These are phyloP conservation scores for Sporothrix luriei DNA, from an alignment of 2,329 filamentous ascomycete genomes.

Conservation along the genomic window DNA sequence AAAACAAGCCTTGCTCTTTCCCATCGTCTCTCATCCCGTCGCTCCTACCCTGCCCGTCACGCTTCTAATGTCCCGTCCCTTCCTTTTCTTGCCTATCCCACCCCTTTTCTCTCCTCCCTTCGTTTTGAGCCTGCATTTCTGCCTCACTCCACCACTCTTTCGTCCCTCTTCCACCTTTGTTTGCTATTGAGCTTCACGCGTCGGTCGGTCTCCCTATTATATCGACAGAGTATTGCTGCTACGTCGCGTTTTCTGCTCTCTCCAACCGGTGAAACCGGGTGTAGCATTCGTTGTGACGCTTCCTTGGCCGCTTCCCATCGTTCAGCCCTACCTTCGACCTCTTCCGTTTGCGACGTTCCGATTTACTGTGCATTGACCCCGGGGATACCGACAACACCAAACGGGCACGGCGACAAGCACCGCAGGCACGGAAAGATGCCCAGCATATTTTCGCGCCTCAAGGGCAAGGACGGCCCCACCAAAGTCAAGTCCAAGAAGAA, in stretches of 20 bases:
- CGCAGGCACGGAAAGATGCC: slow-evolving; percentile 49
- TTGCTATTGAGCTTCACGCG: background rate
- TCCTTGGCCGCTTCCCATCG: background rate
- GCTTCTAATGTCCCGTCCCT: slow-evolving; percentile 20
- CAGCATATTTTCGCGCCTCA: slow-evolving; percentile 66
- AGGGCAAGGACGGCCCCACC: slow-evolving; percentile 69
- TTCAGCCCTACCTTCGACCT: background rate
- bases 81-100: slow-evolving; percentile 29
- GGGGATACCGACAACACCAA: background rate
- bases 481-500: slow-evolving; percentile 67
- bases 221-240: slow-evolving; percentile 20
- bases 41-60: slow-evolving; percentile 26
- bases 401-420: background rate
- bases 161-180: slow-evolving; percentile 11
- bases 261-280: background rate
- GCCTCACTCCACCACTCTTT: background rate
- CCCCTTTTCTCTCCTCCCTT: slow-evolving; percentile 26
- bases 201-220: background rate
- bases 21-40: slow-evolving; percentile 29
- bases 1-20: slow-evolving; percentile 28
- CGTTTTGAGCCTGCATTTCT: slow-evolving; percentile 4
- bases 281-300: background rate
- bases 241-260: background rate
- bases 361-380: background rate
- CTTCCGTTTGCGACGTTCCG: background rate